Evolutionary conservation across 768 basidiomycete genomes (phyloP).

Genomic region (Mycena rosella): DNA sequence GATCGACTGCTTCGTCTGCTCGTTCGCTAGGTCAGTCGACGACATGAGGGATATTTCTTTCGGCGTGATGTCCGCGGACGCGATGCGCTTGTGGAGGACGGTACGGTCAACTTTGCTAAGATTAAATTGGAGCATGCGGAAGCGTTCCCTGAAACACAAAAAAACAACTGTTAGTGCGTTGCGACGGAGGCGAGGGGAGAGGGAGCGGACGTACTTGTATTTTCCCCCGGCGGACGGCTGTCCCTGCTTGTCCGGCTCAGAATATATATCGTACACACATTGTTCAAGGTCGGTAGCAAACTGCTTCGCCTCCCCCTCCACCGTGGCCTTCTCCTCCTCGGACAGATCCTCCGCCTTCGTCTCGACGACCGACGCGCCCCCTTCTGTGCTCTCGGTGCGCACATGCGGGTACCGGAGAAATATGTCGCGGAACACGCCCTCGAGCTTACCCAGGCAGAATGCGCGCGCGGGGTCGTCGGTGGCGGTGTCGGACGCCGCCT

Average conservation of each 20-base stretch:
- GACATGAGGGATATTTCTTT: slow-evolving; percentile 86
- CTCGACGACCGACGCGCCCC: slow-evolving; percentile 42
- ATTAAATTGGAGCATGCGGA: slow-evolving; percentile 92
- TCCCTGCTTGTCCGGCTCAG: slow-evolving; percentile 81
- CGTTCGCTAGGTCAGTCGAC: slow-evolving; percentile 89
- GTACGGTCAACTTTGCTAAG: slow-evolving; percentile 86
- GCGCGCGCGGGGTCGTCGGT: slow-evolving; percentile 70
- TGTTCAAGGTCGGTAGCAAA: slow-evolving; percentile 83
- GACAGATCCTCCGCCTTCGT: slow-evolving; percentile 67
- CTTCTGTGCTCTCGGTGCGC: slow-evolving; percentile 45
- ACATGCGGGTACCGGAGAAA: slow-evolving; percentile 79
- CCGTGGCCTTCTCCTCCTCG: slow-evolving; percentile 68
- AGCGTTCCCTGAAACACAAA: slow-evolving; percentile 75
- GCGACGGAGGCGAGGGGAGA: slow-evolving; percentile 5
- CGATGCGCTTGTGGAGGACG: slow-evolving; percentile 83
- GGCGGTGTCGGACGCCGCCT: slow-evolving; percentile 48
- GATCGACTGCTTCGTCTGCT: slow-evolving; percentile 87
- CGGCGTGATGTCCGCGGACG: slow-evolving; percentile 72
- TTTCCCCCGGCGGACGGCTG: slow-evolving; percentile 74
- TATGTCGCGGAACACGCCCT: slow-evolving; percentile 77
- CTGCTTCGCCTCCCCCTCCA: slow-evolving; percentile 68
- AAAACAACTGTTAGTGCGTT: slow-evolving; percentile 25
- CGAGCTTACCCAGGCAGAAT: slow-evolving; percentile 83
- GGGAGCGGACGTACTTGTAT: slow-evolving; percentile 73
- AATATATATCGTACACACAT: slow-evolving; percentile 80